Evolutionary conservation across 2,329 filamentous ascomycete species (phyloP), one percentile per base, ranked within the genome.

Genomic region (Teratosphaeria gauchensis): DNA sequence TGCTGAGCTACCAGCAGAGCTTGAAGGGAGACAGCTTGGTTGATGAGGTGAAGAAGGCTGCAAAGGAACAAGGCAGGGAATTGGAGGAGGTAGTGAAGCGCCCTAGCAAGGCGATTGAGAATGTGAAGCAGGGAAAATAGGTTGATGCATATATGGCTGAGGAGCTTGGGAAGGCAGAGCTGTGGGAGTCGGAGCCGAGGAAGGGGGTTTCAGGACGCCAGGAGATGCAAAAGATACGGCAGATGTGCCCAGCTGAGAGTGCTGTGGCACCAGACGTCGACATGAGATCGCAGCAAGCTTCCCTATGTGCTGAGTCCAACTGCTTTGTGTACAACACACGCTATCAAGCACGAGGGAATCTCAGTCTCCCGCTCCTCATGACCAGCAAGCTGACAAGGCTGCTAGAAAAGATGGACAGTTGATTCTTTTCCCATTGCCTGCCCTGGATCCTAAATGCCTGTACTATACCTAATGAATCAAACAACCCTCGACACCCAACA

Each of bases 1-100:
- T 97, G 71, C 75, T 84, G 66, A 58, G 83, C 69, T 87, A 86
- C 74, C 80, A 86, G 67, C 75, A 78, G 64, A 81, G 80, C 61
- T 75, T 86, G 70, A 85, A 89, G 77, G 73, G 78, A 42, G 73
- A 75, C 61, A 76, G 77, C 31, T 71, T 74, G 46, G 58, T 19
- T 16, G 60, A 59, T 32, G 57, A 55, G 57, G 31, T 55, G 33
- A 53, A 58, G 58, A 53, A 61, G 42, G 55, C 31, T 61, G 55
- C 38, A 53, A 58, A 61, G 61, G 51, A 59, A 56, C 55, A 58
- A 48, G 54, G 30, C 38, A 35, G 24, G 28, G 42, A 42, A 24
- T 7, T 60, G 21, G 57, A 57, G 61, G 53, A 61, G 32, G 58
- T 60, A 38, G 58, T 58, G 21, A 55, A 59, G 58, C 30, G 61